phyloP scores from a whole-genome alignment of 192 early-diverging fungal species.

The Mortierella antarctica region DNA sequence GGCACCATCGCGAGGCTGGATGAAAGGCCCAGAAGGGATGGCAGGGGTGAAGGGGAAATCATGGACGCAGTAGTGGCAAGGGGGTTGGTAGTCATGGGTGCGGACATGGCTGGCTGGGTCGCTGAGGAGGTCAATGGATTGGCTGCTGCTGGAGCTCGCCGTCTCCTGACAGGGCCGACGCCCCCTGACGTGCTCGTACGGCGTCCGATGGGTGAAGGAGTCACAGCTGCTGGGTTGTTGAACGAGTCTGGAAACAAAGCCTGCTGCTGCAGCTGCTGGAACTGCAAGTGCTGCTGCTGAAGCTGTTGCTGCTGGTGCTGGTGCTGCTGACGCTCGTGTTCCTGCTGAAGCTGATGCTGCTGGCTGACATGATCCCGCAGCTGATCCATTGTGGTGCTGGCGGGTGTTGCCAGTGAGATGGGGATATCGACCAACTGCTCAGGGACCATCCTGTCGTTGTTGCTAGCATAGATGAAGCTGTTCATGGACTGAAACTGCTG shows the following conservation, averaged over 20 bases:
- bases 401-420: constrained; percentile 20
- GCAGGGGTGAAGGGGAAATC: constrained; percentile 35
- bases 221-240: constrained; percentile 9
- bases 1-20: constrained; percentile 40
- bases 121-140: constrained; percentile 24
- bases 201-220: constrained; percentile 12
- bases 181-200: constrained; percentile 46
- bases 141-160: constrained; percentile 21
- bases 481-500: constrained; percentile 47
- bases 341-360: constrained; percentile 34
- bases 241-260: constrained; percentile 37
- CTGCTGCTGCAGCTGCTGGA: constrained; percentile 49
- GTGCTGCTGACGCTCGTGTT: constrained; percentile 43
- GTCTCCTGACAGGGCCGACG: constrained; percentile 43
- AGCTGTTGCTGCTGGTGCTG: constrained; percentile 49
- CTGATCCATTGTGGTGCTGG: constrained; percentile 12
- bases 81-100: constrained; percentile 20
- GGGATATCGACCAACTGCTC: constrained; percentile 46
- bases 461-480: constrained; percentile 39
- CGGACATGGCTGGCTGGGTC: constrained; percentile 5
- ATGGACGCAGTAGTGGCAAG: constrained; percentile 14
- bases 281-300: constrained; percentile 47
- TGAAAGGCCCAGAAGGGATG: constrained; percentile 32
- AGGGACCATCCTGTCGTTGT: constrained; percentile 39
- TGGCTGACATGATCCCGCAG: constrained; percentile 10